Base-by-base conservation (phyloP, 2,329 filamentous ascomycete genomes). In the Sordariomycetes sp. region DNA sequence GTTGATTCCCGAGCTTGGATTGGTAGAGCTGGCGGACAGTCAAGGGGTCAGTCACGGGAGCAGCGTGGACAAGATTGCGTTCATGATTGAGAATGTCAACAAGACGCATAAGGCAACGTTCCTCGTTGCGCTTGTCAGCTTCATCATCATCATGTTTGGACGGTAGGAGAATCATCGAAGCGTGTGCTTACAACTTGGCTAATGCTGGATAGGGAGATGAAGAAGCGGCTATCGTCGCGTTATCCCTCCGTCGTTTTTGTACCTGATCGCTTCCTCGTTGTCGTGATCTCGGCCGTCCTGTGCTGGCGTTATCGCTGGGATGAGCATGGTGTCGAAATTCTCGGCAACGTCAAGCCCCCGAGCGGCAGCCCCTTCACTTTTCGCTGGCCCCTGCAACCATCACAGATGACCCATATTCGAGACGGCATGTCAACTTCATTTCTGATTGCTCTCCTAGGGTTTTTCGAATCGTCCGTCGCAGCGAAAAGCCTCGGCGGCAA, bases 391-490 rank as follows among this genome's bases (percentile, higher is more conserved):
- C 92, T 95, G 49, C 75, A 79, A 42, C 61, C 75, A 3, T 68
- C 75, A 5, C 76, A 93, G 46, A 79, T 96, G 67, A 71, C 75
- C 17, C 82, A 95, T 51, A 84, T 93, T 35, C 80, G 83, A 16
- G 82, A 86, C 41, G 83, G 86, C 24, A 82, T 96, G 71, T 81
- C 85, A 33, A 96, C 92, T 0, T 83, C 86, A 0, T 94, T 98
- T 50, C 69, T 96, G 35, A 94, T 98, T 43, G 86, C 88, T 1
- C 69, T 98, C 17, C 77, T 98, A 0, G 92, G 92, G n/a, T 98
- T 98, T 59, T 98, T 98, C 48, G 92, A 98, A 58, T 94, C 86
- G 3, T 94, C 87, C 0, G 87, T 98, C 10, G 92, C 92, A 2
- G 92, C 92, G 23, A 96, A 96, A 60, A 90, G 85, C 41, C 64